Conservation (phyloP, 1,284 basidiomycete species). For the Marasmius fiardii region DNA sequence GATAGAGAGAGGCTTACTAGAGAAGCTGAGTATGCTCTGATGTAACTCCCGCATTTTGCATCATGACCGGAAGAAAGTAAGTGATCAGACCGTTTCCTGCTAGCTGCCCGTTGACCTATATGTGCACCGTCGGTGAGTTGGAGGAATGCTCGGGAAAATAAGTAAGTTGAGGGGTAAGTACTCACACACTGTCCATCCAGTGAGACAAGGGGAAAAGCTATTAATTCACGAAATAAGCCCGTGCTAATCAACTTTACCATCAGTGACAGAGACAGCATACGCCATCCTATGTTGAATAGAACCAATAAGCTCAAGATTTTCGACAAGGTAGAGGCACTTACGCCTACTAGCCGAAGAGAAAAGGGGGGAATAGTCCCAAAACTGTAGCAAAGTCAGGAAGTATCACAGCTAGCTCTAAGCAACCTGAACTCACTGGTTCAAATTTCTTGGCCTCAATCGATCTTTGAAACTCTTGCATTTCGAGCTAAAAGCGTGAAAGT, state of each 20-base stretch:
- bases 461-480: slow-evolving; percentile 23
- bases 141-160: neutral
- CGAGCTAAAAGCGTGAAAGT: slow-evolving; percentile 16
- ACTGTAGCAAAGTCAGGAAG: slow-evolving; percentile 8
- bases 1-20: slow-evolving; percentile 15
- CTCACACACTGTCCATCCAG: slow-evolving; percentile 13
- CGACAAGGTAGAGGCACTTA: neutral
- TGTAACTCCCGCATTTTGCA: slow-evolving; percentile 24
- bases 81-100: slow-evolving; percentile 27
- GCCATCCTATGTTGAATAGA: slow-evolving; percentile 14
- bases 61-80: slow-evolving; percentile 24
- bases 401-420: neutral
- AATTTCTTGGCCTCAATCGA: slow-evolving; percentile 20
- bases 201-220: neutral
- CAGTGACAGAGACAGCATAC: slow-evolving; percentile 20
- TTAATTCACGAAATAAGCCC: neutral
- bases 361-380: slow-evolving; percentile 24
- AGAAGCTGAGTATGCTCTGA: slow-evolving; percentile 22
- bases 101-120: slow-evolving; percentile 23
- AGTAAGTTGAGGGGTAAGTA: neutral
- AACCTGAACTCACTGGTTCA: slow-evolving; percentile 14
- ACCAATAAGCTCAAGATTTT: neutral
- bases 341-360: slow-evolving; percentile 20
- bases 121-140: neutral
- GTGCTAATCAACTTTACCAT: slow-evolving; percentile 15